Conservation (phyloP, 2,329 filamentous ascomycete genomes). For the Talaromyces sp. region DNA sequence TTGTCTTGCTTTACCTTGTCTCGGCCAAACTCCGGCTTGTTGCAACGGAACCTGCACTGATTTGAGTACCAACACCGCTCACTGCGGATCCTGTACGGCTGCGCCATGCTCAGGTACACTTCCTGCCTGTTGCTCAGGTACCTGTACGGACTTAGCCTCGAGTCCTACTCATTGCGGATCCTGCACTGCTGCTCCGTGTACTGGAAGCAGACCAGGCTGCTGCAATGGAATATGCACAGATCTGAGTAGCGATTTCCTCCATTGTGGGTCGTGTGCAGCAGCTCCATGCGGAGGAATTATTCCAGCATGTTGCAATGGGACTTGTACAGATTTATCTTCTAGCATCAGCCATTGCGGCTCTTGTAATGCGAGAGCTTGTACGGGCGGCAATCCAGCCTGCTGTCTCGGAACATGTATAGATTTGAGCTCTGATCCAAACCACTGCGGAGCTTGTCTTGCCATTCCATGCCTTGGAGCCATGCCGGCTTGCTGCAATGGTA, state of each 20-base stretch:
- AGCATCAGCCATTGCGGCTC: slow-evolving; percentile 11
- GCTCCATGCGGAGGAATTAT: slow-evolving; percentile 1
- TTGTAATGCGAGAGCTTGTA: slow-evolving; percentile 7
- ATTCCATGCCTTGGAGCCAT: slow-evolving; percentile 6
- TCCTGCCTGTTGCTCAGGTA: slow-evolving; percentile 15
- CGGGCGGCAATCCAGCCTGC: slow-evolving; percentile 13
- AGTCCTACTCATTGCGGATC: slow-evolving; percentile 12
- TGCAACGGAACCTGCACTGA: slow-evolving; percentile 12
- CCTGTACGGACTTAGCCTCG: slow-evolving; percentile 12
- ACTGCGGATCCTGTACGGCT: slow-evolving; percentile 16
- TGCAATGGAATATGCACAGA: slow-evolving; percentile 9
- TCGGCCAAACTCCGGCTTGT: slow-evolving; percentile 7
- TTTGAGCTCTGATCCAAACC: slow-evolving; percentile 6
- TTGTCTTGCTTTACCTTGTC: slow-evolving; percentile 13
- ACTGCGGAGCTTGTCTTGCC: slow-evolving; percentile 12
- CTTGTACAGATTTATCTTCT: slow-evolving; percentile 8
- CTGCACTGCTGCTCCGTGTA: slow-evolving; percentile 6
- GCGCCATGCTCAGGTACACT: slow-evolving; percentile 9
- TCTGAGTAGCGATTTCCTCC: neutral
- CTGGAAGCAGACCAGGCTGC: slow-evolving; percentile 5
- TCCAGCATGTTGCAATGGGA: slow-evolving; percentile 11
- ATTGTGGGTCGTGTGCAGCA: slow-evolving; percentile 10
- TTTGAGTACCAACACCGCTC: slow-evolving; percentile 6
- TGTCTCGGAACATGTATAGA: slow-evolving; percentile 14
- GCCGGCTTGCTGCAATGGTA: slow-evolving; percentile 13